A percentile compares a stretch with the other conserved stretches of the same genome.
phyloP scores from a whole-genome alignment of 208 protist genomes.

The Acanthamoeba rhysodes region DNA sequence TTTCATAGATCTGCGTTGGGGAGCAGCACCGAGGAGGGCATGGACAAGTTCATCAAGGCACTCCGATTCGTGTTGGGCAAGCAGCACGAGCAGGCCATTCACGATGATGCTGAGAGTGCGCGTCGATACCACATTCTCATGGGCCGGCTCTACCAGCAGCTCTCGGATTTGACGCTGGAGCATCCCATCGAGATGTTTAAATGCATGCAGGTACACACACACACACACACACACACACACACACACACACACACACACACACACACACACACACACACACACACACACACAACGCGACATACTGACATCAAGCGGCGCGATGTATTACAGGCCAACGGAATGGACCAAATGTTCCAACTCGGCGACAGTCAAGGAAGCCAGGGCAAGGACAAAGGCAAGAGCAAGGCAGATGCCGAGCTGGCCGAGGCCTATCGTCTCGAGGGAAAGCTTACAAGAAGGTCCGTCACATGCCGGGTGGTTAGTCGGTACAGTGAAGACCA shows the following conservation, averaged over 20 bases:
- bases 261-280: too few species aligned
- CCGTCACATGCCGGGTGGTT: too few species aligned
- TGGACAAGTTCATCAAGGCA: conserved; percentile 84
- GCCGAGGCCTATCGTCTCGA: not conserved
- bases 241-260: too few species aligned
- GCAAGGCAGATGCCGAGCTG: conserved; percentile 2
- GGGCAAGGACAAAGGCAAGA: not conserved
- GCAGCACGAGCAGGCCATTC: conserved; percentile 77
- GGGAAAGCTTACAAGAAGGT: conserved; percentile 26
- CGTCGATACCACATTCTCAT: conserved; percentile 76
- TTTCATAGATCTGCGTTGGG: conserved; percentile 2
- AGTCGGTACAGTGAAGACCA: not conserved
- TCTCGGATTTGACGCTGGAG: not conserved
- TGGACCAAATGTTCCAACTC: conserved; percentile 70
- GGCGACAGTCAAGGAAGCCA: conserved; percentile 47
- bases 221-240: too few species aligned
- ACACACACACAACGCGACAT: not conserved
- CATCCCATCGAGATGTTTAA: conserved; percentile 48
- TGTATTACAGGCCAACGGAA: conserved; percentile 19
- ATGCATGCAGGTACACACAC: conserved; percentile 41
- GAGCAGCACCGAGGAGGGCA: conserved; percentile 54
- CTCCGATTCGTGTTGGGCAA: conserved; percentile 83
- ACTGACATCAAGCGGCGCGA: not conserved
- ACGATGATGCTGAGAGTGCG: conserved; percentile 23
- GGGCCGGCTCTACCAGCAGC: conserved; percentile 74